Evolutionary conservation across 2,329 filamentous ascomycete species (phyloP), one percentile per base, ranked within the genome.

Genomic region (Myriosclerotinia scirpicola): DNA sequence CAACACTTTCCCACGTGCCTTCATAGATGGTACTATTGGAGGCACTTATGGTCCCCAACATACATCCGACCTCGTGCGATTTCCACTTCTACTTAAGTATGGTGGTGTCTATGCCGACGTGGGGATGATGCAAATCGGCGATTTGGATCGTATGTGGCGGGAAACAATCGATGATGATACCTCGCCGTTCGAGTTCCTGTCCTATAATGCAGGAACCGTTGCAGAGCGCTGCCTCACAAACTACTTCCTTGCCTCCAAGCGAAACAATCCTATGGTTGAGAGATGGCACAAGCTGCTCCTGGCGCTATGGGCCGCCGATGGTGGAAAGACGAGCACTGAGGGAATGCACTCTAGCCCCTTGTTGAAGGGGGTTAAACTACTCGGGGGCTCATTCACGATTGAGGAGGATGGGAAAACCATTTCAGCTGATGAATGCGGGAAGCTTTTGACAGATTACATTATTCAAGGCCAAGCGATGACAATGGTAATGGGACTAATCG

Each of bases 71-170:
- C 80, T 88, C 1, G 82, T 87, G 4, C 81, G 85, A 0, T 86
- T 79, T 70, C 85, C 85, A 3, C 76, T 87, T 15, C 75, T 87
- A n/a, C 77, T 85, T 14, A 79, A 76, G 65, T 84, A 86, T 69
- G 85, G 85, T 56, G 85, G 85, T 38, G 79, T 86, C 0, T 87
- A 86, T 70, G 81, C 83, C 0, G 85, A 87, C 69, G 84, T 84
- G 0, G 84, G 85, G 0, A 73, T 85, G 69, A 78, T 87, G 68
- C 82, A 83, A 67, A 85, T 87, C 67, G 84, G 84, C 8, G 83
- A 87, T 74, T 69, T 87, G 2, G 81, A 87, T 71, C 72, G 77
- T 5, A 73, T 87, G 12, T 88, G 84, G 84, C 77, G 77, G 58
- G 70, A 78, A 60, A 84, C 81, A 0, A 74, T 87, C 9, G 80